A percentile compares a stretch with the other conserved stretches of the same genome.
phyloP scores from a whole-genome alignment of 2,329 filamentous ascomycete genomes.

The Arachnomyces sp. region DNA sequence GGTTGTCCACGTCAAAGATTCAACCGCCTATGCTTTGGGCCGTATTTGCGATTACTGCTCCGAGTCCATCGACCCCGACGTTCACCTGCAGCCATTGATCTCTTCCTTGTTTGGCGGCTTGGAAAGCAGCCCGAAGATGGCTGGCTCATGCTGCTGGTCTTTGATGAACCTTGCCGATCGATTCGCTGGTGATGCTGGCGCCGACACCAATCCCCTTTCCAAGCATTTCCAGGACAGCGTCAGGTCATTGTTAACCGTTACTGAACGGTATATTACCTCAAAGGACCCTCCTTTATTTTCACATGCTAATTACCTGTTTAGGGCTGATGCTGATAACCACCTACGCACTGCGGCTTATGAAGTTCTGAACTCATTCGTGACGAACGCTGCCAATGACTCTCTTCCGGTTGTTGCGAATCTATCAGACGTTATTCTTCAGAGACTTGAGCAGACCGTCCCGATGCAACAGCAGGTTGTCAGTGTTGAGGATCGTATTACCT shows the following conservation, averaged over 20 bases:
- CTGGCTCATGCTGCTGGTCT: slow-evolving; percentile 96
- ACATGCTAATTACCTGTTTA: slow-evolving; percentile 18
- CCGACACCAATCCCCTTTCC: slow-evolving; percentile 72
- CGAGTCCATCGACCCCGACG: slow-evolving; percentile 76
- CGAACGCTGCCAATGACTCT: slow-evolving; percentile 81
- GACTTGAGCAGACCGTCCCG: slow-evolving; percentile 79
- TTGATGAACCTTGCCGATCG: slow-evolving; percentile 96
- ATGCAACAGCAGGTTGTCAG: slow-evolving; percentile 92
- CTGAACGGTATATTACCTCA: slow-evolving; percentile 52
- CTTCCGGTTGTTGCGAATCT: slow-evolving; percentile 71
- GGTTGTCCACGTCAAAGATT: slow-evolving; percentile 87
- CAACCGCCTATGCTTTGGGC: slow-evolving; percentile 88
- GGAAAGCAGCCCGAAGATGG: slow-evolving; percentile 90
- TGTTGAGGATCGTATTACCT: slow-evolving; percentile 88
- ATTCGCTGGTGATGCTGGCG: slow-evolving; percentile 80
- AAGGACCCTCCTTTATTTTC: background rate
- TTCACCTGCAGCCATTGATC: slow-evolving; percentile 79
- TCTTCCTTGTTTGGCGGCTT: slow-evolving; percentile 83
- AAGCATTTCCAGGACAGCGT: slow-evolving; percentile 91
- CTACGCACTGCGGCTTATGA: slow-evolving; percentile 95
- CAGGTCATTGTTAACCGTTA: slow-evolving; percentile 74
- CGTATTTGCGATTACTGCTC: slow-evolving; percentile 93
- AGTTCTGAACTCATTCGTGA: slow-evolving; percentile 89
- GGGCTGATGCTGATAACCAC: slow-evolving; percentile 70
- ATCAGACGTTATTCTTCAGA: slow-evolving; percentile 81